Evolutionary conservation across 257 asterid genomes (phyloP), one percentile per base, ranked within the genome.

Genomic region (Knoxia roxburghii): DNA sequence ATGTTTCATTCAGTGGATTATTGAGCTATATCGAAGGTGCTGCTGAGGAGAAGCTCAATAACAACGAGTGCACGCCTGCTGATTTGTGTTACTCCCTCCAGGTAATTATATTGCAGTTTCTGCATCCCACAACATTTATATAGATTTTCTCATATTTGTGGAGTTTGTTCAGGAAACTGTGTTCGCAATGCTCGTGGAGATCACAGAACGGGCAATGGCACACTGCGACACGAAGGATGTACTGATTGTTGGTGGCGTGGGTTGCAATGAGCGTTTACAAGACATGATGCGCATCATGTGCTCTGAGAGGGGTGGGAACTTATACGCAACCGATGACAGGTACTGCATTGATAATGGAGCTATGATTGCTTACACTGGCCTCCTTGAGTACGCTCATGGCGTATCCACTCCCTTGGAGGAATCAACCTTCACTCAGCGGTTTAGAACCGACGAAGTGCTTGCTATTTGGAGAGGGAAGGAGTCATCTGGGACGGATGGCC

Each of bases 141-240:
- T 2, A 37, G 20, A 23, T 30, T 10, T 58, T 49, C 61, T 43
- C 64, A 24, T 35, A 18, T 17, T 9, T 65, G 6, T 64, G 18
- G n/a, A 60, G 50, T 17, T 60, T 40, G 21, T 39, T 30, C 75
- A 91, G 96, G 99, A 93, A 79, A 90, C 97, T 8, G 60, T 93
- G 73, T 93, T 88, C 73, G 97, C 99, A 33, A 93, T 90, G 99
- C 99, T 93, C 45, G 99, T 93, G 78, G 98, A 91, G 88, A 91
- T 89, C 13, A 91, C 98, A 0, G 98, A 89, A 79, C 76, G 96
- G 32, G 96, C 98, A 62, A 91, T 91, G 98, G 96, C 98, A 33
- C 96, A 91, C 71, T 91, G 98, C 69, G 98, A 91, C 83, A 85
- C 71, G 82, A 89, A 89, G 77, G 95, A 91, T 49, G 98, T 91